Conservation (phyloP, 2,329 filamentous ascomycete species). For the Colletotrichum camelliae region DNA sequence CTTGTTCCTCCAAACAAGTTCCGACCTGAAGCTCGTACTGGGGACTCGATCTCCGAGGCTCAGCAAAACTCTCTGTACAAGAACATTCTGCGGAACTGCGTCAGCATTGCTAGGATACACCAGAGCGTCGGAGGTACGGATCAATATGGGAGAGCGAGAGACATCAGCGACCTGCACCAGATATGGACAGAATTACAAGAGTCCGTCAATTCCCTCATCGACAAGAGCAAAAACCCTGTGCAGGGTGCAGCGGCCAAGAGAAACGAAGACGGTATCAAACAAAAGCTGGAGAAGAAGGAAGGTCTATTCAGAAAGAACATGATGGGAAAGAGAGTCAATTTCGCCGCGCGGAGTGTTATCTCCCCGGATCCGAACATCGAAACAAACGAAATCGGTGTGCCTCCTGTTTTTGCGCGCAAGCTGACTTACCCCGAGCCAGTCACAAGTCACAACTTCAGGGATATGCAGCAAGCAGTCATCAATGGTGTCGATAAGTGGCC, state of each 20-base stretch:
- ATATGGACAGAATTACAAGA: constrained; percentile 87
- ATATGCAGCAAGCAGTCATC: constrained; percentile 93
- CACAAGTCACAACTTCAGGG: constrained; percentile 95
- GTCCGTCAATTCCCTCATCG: constrained; percentile 89
- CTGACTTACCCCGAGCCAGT: constrained; percentile 97
- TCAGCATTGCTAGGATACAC: constrained; percentile 75
- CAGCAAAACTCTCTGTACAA: constrained; percentile 90
- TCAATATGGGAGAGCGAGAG: constrained; percentile 57
- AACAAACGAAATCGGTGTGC: constrained; percentile 97
- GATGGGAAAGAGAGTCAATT: constrained; percentile 99
- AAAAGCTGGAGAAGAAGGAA: constrained; percentile 98
- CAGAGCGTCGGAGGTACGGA: constrained; percentile 37
- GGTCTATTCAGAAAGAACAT: constrained; percentile 98
- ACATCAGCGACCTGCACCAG: constrained; percentile 79
- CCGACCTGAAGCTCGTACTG: constrained; percentile 84
- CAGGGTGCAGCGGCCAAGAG: constrained; percentile 78
- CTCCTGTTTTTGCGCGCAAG: constrained; percentile 96
- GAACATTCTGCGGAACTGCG: constrained; percentile 77
- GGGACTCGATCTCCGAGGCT: constrained; percentile 82
- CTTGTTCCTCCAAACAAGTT: constrained; percentile 93
- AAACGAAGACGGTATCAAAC: constrained; percentile 94
- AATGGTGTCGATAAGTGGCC: constrained; percentile 95
- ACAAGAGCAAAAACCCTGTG: constrained; percentile 84
- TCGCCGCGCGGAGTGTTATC: constrained; percentile 95
- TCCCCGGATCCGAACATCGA: constrained; percentile 98